Evolutionary conservation across 495 filamentous ascomycete genomes (phyloP).

Genomic region (Rusavskia elegans): DNA sequence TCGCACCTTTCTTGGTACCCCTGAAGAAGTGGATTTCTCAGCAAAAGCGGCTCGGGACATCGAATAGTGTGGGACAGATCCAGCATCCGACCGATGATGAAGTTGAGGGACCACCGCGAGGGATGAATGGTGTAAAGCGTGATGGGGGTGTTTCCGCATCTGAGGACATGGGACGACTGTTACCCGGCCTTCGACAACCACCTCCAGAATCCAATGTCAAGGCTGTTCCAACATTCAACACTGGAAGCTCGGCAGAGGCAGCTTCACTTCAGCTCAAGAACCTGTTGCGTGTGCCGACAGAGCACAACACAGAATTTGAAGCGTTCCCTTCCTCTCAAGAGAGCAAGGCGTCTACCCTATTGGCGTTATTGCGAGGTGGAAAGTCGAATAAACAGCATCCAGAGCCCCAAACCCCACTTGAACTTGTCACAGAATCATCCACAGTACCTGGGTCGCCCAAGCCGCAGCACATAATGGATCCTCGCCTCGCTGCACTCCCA

Average conservation of each 20-base stretch:
- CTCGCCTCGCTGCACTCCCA: conserved; percentile 19
- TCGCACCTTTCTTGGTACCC: conserved; percentile 74
- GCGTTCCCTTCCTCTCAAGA: conserved; percentile 13
- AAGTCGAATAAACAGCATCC: conserved; percentile 1
- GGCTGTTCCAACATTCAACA: background rate
- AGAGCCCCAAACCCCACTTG: conserved; percentile 24
- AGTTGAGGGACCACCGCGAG: background rate
- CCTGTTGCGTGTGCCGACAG: conserved; percentile 25
- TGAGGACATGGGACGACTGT: background rate
- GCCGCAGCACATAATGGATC: conserved; percentile 16
- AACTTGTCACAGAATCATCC: conserved; percentile 21
- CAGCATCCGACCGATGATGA: conserved; percentile 2
- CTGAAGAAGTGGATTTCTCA: conserved; percentile 82
- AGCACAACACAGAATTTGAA: conserved; percentile 3
- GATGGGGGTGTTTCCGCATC: background rate
- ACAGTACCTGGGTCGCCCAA: conserved; percentile 23
- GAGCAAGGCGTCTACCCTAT: conserved; percentile 34
- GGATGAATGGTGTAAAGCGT: background rate
- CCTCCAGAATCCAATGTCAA: background rate
- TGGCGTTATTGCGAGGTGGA: conserved; percentile 38
- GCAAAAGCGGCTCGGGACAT: conserved; percentile 51
- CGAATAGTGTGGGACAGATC: conserved; percentile 19
- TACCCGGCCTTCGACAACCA: background rate
- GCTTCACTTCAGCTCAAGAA: conserved; percentile 48
- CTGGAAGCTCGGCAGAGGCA: conserved; percentile 21